phyloP scores from a whole-genome alignment of 495 filamentous ascomycete species.

The Penicillium bialowiezense region DNA sequence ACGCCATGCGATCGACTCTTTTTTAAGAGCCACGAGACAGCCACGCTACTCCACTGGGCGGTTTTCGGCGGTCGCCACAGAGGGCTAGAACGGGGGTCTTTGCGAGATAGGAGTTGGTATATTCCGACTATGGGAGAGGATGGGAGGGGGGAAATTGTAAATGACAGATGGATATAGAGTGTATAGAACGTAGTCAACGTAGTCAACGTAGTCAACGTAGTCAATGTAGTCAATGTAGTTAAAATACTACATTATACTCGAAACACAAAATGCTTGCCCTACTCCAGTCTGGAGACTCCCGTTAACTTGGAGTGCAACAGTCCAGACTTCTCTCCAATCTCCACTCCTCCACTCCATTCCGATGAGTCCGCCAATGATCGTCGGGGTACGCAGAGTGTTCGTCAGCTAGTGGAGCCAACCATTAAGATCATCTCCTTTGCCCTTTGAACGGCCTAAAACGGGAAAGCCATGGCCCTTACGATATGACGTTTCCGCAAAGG shows the following conservation, averaged over 20 bases:
- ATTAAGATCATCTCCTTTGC: conserved; percentile 26
- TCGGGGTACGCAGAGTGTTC: conserved; percentile 11
- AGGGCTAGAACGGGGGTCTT: conserved; percentile 7
- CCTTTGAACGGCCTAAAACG: conserved; percentile 14
- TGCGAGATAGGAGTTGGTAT: conserved; percentile 3
- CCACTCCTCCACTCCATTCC: conserved; percentile 20
- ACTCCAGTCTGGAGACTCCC: no score
- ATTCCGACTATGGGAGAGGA: no score
- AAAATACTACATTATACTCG: no score
- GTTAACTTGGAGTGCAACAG: conserved; percentile 4
- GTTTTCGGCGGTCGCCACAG: conserved; percentile 4
- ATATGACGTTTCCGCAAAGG: conserved; percentile 32
- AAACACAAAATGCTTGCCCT: no score
- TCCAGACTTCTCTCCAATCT: conserved; percentile 18
- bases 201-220: no score
- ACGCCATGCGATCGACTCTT: conserved; percentile 1
- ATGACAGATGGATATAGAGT: no score
- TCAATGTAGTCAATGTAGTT: no score
- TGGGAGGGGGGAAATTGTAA: no score
- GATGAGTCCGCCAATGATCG: conserved; percentile 16
- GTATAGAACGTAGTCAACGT: no score
- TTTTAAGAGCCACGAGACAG: conserved; percentile 2
- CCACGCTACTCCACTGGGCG: conserved; percentile 10
- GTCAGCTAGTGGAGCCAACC: conserved; percentile 28
- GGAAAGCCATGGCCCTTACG: conserved; percentile 9